These are phyloP conservation scores for Ogataea henricii DNA, from an alignment of 805 yeast genomes.

Conservation along the genomic window DNA sequence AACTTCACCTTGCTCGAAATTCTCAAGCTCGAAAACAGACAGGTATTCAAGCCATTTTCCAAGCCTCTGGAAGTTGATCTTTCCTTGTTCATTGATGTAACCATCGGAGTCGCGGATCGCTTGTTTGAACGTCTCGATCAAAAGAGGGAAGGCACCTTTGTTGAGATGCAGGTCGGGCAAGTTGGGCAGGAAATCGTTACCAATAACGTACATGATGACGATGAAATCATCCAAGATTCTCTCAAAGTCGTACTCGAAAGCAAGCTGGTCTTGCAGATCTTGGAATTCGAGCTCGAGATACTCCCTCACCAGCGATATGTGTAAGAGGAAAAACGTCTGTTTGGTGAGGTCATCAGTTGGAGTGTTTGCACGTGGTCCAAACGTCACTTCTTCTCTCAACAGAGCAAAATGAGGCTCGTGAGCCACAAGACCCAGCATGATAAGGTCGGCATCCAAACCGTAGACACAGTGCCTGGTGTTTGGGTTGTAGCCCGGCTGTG, in stretches of 20 bases:
- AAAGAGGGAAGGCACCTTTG: constrained; percentile 95
- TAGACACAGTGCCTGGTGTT: constrained; percentile 91
- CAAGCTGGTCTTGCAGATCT: constrained; percentile 61
- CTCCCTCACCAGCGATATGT: constrained; percentile 85
- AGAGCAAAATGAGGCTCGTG: constrained; percentile 97
- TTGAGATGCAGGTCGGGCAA: constrained; percentile 91
- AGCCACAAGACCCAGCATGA: constrained; percentile 86
- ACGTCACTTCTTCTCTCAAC: constrained; percentile 91
- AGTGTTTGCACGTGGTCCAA: constrained; percentile 53
- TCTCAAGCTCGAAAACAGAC: constrained; percentile 78
- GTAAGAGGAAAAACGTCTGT: constrained; percentile 81
- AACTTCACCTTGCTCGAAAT: constrained; percentile 80
- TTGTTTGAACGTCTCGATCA: constrained; percentile 84
- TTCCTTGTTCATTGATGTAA: constrained; percentile 81
- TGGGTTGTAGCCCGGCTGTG: constrained; percentile 72
- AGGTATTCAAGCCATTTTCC: constrained; percentile 74
- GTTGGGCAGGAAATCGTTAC: constrained; percentile 97
- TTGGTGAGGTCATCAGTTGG: constrained; percentile 56
- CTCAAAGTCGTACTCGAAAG: constrained; percentile 82
- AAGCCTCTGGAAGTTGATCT: constrained; percentile 72
- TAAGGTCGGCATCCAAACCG: constrained; percentile 95
- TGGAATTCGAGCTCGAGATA: constrained; percentile 84
- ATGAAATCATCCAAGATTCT: constrained; percentile 90
- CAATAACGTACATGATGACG: constrained; percentile 88
- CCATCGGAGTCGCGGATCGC: constrained; percentile 75